Conservation (phyloP, 2,329 filamentous ascomycete genomes). For the Colletotrichum simmondsii region DNA sequence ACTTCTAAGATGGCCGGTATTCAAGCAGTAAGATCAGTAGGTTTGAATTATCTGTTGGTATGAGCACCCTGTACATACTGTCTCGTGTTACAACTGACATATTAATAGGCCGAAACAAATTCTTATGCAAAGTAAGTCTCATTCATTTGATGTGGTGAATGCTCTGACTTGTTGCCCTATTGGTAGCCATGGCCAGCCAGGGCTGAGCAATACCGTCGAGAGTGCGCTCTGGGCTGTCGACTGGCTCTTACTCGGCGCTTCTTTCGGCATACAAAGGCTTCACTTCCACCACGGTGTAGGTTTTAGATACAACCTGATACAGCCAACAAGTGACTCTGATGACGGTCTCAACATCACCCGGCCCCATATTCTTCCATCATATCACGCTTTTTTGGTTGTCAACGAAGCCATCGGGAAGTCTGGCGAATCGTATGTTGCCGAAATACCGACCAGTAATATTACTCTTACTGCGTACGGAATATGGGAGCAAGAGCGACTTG, state of each 20-base stretch:
- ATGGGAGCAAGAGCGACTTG: neutral
- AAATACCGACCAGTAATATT: neutral
- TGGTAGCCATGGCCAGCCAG: neutral
- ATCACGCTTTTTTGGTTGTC: constrained; percentile 2
- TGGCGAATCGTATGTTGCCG: neutral
- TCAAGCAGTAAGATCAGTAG: neutral
- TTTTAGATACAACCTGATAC: constrained; percentile 2
- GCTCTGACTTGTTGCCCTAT: neutral
- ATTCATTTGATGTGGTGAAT: too few relatives aligned
- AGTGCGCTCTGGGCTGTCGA: constrained; percentile 4
- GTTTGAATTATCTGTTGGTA: constrained; percentile 1
- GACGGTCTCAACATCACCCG: constrained; percentile 5
- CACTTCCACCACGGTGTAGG: constrained; percentile 8
- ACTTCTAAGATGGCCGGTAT: neutral
- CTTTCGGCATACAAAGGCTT: neutral
- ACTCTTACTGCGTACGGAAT: constrained; percentile 4
- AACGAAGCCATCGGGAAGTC: constrained; percentile 11
- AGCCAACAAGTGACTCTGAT: constrained; percentile 4
- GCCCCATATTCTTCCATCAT: neutral
- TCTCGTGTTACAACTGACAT: neutral
- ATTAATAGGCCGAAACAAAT: neutral
- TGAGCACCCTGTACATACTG: neutral
- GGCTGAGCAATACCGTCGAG: constrained; percentile 5
- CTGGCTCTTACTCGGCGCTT: constrained; percentile 3
- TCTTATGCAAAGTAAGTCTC: constrained; percentile 6